Conservation (phyloP, 148 eudicot species). For the Chenopodium suecicum region DNA sequence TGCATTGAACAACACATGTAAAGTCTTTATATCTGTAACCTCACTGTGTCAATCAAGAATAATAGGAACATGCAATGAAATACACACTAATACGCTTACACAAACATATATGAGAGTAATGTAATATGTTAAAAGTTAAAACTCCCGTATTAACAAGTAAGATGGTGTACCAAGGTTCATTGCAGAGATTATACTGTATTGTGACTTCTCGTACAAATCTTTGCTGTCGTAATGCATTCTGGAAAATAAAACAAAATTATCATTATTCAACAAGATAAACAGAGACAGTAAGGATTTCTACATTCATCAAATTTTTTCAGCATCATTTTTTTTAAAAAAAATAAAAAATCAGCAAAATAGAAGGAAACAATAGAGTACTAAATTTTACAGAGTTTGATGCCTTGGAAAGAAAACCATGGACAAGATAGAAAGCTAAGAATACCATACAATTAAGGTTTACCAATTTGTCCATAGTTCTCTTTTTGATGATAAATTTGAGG, state of each 20-base stretch:
- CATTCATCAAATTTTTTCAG: not conserved
- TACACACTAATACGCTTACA: not conserved
- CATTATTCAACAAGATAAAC: not conserved
- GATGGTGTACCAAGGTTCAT: constrained; percentile 85
- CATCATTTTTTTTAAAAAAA: too few relatives aligned
- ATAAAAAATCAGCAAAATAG: not conserved
- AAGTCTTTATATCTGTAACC: not conserved
- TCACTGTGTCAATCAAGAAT: not conserved
- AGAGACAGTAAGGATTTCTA: not conserved
- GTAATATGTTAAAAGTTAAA: not conserved
- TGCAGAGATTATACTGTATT: constrained; percentile 90
- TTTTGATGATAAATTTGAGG: too few relatives aligned
- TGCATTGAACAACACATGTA: not conserved
- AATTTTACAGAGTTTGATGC: not conserved
- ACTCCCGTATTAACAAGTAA: not conserved
- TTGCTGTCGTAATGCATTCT: constrained; percentile 96
- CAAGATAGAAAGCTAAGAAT: not conserved
- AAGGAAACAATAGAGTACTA: not conserved
- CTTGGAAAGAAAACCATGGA: not conserved
- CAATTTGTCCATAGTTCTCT: not conserved
- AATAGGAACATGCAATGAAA: not conserved
- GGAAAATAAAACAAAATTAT: constrained; percentile 12
- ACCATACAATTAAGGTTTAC: not conserved
- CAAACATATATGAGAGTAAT: not conserved
- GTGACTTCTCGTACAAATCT: constrained; percentile 96